Evolutionary conservation across 1,139 yeast genomes (phyloP), one percentile per base, ranked within the genome.

Genomic region (Pichia terricola): DNA sequence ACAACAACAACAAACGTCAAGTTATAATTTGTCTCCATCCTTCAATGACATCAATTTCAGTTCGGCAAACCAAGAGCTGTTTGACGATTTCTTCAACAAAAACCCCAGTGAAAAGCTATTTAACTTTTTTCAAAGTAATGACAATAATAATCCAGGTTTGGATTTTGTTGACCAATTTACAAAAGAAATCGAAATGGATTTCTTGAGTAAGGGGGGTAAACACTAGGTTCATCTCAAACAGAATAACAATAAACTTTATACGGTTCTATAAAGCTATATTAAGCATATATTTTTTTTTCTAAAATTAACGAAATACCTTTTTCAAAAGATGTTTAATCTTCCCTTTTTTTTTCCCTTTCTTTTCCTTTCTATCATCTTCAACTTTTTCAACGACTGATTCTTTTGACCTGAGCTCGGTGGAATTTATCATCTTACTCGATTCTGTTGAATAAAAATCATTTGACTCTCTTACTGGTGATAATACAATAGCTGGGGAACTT

Each of bases 121-220:
- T 60, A 84, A 80, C 47, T 81, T 87, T 84, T 84, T 85, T 56
- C 68, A 79, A 44, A 65, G 68, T 43, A 58, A 60, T 43, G 49
- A 50, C 34, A 70, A 65, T 35, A 69, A 65, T 28, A 68, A 74
- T 35, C 79, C 84, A 35, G 95, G 95, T 25, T 68, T 86, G 44
- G 94, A 85, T 48, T 86, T 86, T 54, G 95, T 85, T 34, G 95
- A 84, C 38, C 94, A 94, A 3, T 81, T 94, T 79, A 83, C 94
- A 7, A 89, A 83, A 58, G 81, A 83, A 73, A 75, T 86, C 43
- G 95, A 85, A 58, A 85, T 80, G 51, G 64, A 61, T 38, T 55
- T 60, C 43, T 38, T 60, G 37, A 53, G 54, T 30, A 60, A 59
- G 37, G 56, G 58, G 42, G 53, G 53, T 30, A 47, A 49, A 38